A percentile compares a stretch with the other conserved stretches of the same genome.
Conservation (phyloP, 1,139 yeast genomes). For the Casaregolazyma suthepensis region DNA sequence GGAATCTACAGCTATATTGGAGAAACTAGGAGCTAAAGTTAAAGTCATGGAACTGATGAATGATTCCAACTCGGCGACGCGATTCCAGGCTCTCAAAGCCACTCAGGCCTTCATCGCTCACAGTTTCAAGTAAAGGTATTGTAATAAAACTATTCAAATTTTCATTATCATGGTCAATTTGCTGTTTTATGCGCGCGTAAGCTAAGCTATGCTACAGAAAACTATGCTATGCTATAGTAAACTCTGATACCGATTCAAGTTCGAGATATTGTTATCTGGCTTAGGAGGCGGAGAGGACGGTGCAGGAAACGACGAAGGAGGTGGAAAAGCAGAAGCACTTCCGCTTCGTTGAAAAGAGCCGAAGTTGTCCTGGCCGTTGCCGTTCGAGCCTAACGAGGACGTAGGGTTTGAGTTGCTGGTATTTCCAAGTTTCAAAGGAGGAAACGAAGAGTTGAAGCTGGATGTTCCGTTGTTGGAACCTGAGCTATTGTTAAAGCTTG, state of each 20-base stretch:
- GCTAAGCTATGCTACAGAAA: no score
- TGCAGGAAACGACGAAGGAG: not conserved
- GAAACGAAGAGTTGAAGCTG: not conserved
- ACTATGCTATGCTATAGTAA: conserved; percentile 13
- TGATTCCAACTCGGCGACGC: conserved; percentile 77
- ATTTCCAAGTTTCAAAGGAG: conserved; percentile 2
- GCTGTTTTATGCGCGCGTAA: no score
- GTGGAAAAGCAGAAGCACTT: not conserved
- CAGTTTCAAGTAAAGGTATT: conserved; percentile 34
- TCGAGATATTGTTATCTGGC: conserved; percentile 3
- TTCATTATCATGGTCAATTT: not conserved
- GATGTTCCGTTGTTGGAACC: no score
- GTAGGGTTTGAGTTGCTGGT: not conserved
- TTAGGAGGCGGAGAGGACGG: not conserved
- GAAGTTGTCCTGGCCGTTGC: conserved; percentile 3
- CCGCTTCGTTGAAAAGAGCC: conserved; percentile 7
- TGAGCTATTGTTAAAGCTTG: no score
- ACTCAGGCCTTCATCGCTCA: conserved; percentile 89
- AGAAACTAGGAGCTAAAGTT: conserved; percentile 54
- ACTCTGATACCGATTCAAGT: conserved; percentile 23
- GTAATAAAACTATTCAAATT: not conserved
- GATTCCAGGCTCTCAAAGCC: conserved; percentile 90
- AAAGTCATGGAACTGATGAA: conserved; percentile 82
- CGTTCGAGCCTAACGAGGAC: not conserved
- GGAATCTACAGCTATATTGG: conserved; percentile 45